Evolutionary conservation across 1,139 yeast genomes (phyloP).

Genomic region (Eremothecium sinecaudum): DNA sequence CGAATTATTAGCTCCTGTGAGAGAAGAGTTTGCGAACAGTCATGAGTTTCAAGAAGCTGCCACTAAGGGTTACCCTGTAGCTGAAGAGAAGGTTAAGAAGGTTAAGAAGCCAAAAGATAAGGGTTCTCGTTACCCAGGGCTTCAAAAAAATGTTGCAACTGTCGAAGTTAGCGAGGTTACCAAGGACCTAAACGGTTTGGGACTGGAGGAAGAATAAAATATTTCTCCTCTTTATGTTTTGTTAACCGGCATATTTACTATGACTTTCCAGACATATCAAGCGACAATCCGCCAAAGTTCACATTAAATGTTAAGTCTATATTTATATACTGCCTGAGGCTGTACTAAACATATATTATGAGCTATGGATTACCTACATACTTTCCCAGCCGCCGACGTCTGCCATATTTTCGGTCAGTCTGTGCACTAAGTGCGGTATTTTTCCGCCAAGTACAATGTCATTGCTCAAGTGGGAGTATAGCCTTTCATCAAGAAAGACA

Average conservation of each 20-base stretch:
- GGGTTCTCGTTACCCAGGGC: conserved; percentile 79
- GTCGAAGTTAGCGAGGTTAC: conserved; percentile 26
- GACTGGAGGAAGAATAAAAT: conserved; percentile 19
- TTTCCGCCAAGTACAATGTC: conserved; percentile 75
- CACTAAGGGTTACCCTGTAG: conserved; percentile 76
- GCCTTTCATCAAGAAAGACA: conserved; percentile 49
- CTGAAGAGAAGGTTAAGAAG: conserved; percentile 50
- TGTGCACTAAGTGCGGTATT: conserved; percentile 64
- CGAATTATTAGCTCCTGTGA: conserved; percentile 72
- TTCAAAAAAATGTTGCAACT: conserved; percentile 13
- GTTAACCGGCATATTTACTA: too few relatives aligned
- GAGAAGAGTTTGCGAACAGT: conserved; percentile 52
- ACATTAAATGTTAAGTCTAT: too few relatives aligned
- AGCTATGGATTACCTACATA: conserved; percentile 42
- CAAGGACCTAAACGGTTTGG: conserved; percentile 31
- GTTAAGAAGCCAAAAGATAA: conserved; percentile 74
- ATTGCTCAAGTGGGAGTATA: conserved; percentile 60
- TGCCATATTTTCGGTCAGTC: conserved; percentile 65
- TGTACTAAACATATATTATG: too few relatives aligned
- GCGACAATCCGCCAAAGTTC: too few relatives aligned
- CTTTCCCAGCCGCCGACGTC: conserved; percentile 98
- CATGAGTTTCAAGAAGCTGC: conserved; percentile 69
- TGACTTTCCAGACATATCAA: too few relatives aligned
- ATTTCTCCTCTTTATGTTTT: too few relatives aligned
- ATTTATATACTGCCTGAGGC: too few relatives aligned